Evolutionary conservation across 371 early-diverging fungal species (phyloP).

Genomic region (Sporodiniella umbellata): DNA sequence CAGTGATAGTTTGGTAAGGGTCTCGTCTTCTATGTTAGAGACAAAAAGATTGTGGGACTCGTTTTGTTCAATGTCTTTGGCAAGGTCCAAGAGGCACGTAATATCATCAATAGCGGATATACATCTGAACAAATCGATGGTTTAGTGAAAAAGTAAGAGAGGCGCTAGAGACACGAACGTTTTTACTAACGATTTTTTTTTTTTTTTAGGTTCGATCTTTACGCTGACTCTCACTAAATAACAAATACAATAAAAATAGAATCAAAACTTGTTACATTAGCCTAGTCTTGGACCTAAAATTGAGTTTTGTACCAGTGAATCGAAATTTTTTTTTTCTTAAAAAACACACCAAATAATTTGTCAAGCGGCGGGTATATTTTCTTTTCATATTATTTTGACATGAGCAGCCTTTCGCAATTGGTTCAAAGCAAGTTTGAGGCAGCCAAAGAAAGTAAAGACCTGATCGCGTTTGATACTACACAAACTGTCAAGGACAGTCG

Average conservation of each 20-base stretch:
- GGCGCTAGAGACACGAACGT: neutral
- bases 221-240: conserved; percentile 4
- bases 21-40: conserved; percentile 66
- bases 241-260: neutral
- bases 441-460: conserved; percentile 25
- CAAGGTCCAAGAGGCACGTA: conserved; percentile 69
- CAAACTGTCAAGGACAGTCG: conserved; percentile 8
- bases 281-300: too few species aligned
- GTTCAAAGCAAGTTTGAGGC: conserved; percentile 26
- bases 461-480: conserved; percentile 26
- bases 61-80: conserved; percentile 71
- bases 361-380: neutral
- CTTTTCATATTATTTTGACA: neutral
- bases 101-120: conserved; percentile 51
- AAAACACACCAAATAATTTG: neutral
- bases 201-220: conserved; percentile 16
- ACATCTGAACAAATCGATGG: conserved; percentile 47
- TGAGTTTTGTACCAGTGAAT: too few species aligned
- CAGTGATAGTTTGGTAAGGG: conserved; percentile 63
- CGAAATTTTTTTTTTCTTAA: too few species aligned
- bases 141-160: conserved; percentile 36
- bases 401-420: neutral
- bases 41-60: conserved; percentile 65
- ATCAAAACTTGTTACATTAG: neutral
- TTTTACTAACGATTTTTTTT: neutral